Conservation (phyloP, 2,329 filamentous ascomycete genomes). For the Diaporthe australafricana region DNA sequence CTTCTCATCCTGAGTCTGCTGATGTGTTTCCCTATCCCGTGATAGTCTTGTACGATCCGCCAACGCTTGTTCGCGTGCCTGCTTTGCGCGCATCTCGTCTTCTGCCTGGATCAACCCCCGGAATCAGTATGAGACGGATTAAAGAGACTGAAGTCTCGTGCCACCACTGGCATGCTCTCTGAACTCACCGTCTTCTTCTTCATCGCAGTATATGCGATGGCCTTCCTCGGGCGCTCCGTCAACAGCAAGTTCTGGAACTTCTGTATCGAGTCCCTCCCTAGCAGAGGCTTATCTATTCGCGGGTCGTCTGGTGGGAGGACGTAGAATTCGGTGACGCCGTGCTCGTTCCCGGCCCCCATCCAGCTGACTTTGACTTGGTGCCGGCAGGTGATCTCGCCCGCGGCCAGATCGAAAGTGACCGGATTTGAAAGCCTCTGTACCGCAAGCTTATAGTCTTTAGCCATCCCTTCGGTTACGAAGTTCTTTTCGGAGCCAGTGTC, state of each 20-base stretch:
- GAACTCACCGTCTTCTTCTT: conserved; percentile 2
- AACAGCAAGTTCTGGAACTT: not conserved
- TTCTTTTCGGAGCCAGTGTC: conserved; percentile 10
- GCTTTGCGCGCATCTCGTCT: not conserved
- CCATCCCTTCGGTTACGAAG: conserved; percentile 13
- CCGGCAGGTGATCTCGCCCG: conserved; percentile 1
- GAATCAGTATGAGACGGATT: not conserved
- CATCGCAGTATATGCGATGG: not conserved
- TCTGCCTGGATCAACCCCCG: not conserved
- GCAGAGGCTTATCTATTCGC: not conserved
- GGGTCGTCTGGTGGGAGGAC: conserved; percentile 2
- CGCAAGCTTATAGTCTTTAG: not conserved
- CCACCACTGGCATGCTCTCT: not conserved
- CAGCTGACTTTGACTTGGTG: conserved; percentile 5
- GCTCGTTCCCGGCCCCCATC: not conserved
- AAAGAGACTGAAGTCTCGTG: not conserved
- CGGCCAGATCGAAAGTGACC: not conserved
- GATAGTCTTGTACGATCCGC: not conserved
- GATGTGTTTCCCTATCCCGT: not conserved
- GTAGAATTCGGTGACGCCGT: not conserved
- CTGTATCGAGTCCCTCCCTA: not conserved
- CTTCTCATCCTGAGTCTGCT: not conserved
- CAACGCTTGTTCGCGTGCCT: not conserved
- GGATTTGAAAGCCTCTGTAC: not conserved
- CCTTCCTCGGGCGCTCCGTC: not conserved